Evolutionary conservation across 2,329 filamentous ascomycete genomes (phyloP), one percentile per base, ranked within the genome.

Genomic region (Ceratocystis alfenasii): DNA sequence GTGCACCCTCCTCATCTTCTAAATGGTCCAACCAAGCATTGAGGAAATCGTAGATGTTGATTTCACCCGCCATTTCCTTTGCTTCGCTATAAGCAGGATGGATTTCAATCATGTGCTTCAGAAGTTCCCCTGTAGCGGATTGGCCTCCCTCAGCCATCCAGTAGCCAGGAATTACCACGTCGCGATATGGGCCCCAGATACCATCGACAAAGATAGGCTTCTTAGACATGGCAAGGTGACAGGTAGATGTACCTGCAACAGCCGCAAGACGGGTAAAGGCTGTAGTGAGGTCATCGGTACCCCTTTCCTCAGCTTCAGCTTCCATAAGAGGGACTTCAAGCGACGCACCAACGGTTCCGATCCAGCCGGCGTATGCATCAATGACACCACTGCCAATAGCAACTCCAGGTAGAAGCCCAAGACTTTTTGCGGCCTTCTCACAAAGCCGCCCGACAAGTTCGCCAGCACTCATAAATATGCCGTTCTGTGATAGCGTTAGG

Each of bases 71-170:
- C 62, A 91, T 81, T 2, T 89, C 88, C 69, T 85, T 76, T 17
- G 90, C 90, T 73, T 93, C 86, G 69, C 88, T 84, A 76, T 92
- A 93, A 1, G 92, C 92, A 2, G 93, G 90, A 73, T 99, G 94
- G 1, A 92, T 96, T 75, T 97, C 93, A 64, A 97, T 85, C 71
- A 97, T 88, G 76, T 97, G 90, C 73, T 94, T 92, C 62, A 99
- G 81, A 66, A 99, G 82, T 76, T 97, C 94, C 64, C 94, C 94
- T 0, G 94, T 99, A 3, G 94, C 94, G 30, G 90, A 96, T 76
- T 99, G 94, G 12, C 94, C 94, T 70, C 94, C 94, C 75, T 99
- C 94, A 17, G 94, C 91, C 83, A 99, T 89, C 94, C 94, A 99
- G 77, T 87, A 95, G 67, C 86, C 87, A 0, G 94, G 92, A 22